Evolutionary conservation across 176 grass and related monocot genomes (phyloP).

Genomic region (Avena insularis): DNA sequence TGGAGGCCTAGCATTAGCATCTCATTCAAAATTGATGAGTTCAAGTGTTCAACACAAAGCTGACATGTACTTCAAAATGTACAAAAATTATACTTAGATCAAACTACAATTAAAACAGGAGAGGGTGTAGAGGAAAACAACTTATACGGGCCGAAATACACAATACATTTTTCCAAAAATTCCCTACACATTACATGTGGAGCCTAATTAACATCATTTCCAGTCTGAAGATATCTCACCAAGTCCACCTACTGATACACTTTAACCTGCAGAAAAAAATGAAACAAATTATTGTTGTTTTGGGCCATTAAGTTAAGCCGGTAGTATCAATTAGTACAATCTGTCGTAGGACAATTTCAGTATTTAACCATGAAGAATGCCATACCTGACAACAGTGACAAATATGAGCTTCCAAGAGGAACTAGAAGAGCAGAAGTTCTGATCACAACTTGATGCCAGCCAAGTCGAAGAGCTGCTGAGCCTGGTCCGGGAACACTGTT

Average conservation of each 20-base stretch:
- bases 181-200: constrained; percentile 34
- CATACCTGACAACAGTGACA: constrained; percentile 30
- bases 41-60: background rate
- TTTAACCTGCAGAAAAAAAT: constrained; percentile 37
- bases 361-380: constrained; percentile 1
- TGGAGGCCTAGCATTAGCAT: background rate
- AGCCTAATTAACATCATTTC: constrained; percentile 17
- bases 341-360: background rate
- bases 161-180: background rate
- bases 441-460: constrained; percentile 60
- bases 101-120: constrained; percentile 2
- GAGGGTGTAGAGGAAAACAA: background rate
- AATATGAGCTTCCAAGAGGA: constrained; percentile 22
- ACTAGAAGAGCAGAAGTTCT: background rate
- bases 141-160: background rate
- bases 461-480: constrained; percentile 85
- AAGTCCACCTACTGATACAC: background rate
- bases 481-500: constrained; percentile 91
- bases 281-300: background rate
- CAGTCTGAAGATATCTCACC: constrained; percentile 7
- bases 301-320: background rate
- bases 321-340: background rate
- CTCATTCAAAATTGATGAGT: background rate
- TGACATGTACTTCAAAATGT: constrained; percentile 4
- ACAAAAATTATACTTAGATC: background rate